Evolutionary conservation across 1,284 basidiomycete species (phyloP).

Genomic region (Ceratobasidium sp.): DNA sequence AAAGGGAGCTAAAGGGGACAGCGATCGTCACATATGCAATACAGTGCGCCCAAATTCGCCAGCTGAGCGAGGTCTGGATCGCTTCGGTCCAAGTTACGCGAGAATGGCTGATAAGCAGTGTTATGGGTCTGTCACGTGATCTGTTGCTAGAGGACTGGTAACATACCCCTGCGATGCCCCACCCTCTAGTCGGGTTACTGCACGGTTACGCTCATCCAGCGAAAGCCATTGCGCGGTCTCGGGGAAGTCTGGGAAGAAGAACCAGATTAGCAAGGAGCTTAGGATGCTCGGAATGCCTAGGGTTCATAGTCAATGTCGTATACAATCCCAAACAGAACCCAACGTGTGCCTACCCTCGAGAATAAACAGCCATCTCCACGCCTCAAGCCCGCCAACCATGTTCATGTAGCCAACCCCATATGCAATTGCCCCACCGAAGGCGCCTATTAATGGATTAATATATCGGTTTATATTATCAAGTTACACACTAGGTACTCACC

Average conservation of each 20-base stretch:
- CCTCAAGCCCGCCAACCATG: slow-evolving; percentile 55
- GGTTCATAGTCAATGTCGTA: neutral
- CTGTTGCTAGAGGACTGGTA: too few species aligned
- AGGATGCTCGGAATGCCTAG: slow-evolving; percentile 32
- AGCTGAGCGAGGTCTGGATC: slow-evolving; percentile 26
- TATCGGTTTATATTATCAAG: neutral
- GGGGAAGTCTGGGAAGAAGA: slow-evolving; percentile 63
- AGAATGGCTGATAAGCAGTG: neutral
- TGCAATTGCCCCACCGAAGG: slow-evolving; percentile 63
- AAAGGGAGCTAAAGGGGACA: slow-evolving; percentile 57
- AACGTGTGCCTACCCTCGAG: slow-evolving; percentile 64
- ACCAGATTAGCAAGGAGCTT: slow-evolving; percentile 58
- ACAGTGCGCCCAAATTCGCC: slow-evolving; percentile 29
- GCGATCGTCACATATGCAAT: slow-evolving; percentile 58
- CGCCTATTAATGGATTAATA: slow-evolving; percentile 60
- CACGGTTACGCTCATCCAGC: slow-evolving; percentile 56
- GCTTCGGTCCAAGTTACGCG: slow-evolving; percentile 33
- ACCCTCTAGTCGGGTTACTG: slow-evolving; percentile 53
- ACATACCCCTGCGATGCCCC: slow-evolving; percentile 52
- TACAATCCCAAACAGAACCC: slow-evolving; percentile 46
- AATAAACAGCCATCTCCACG: slow-evolving; percentile 63
- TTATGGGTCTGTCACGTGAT: neutral
- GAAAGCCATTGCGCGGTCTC: slow-evolving; percentile 62
- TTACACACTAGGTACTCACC: neutral
- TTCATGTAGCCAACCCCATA: slow-evolving; percentile 59